Evolutionary conservation across 2,329 filamentous ascomycete genomes (phyloP).

Genomic region (Drechmeria coniospora): DNA sequence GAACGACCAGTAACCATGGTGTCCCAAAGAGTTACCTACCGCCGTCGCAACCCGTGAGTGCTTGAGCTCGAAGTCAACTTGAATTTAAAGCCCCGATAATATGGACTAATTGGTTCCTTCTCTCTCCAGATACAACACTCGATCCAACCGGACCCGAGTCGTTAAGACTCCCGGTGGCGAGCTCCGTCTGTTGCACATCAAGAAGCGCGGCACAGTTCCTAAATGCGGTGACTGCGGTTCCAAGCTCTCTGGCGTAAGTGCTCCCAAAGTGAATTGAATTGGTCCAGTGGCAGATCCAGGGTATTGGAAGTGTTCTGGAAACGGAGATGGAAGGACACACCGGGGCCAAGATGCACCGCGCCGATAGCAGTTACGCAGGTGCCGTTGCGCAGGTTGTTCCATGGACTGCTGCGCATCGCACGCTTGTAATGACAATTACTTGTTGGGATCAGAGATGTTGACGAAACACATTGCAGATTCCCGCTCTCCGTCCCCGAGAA

Average conservation of each 20-base stretch:
- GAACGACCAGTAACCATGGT: conserved; percentile 39
- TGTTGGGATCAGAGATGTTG: conserved; percentile 3
- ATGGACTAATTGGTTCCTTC: conserved; percentile 10
- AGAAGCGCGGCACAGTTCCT: conserved; percentile 96
- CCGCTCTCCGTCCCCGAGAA: conserved; percentile 94
- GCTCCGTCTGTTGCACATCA: conserved; percentile 94
- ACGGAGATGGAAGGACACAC: not conserved
- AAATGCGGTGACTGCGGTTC: conserved; percentile 99
- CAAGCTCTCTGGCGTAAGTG: conserved; percentile 95
- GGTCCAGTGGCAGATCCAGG: conserved; percentile 3
- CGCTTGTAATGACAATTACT: too few relatives aligned
- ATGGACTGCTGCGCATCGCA: not conserved
- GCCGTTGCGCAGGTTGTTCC: not conserved
- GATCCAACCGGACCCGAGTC: conserved; percentile 90
- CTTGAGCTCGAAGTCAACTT: not conserved
- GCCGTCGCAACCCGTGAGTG: conserved; percentile 68
- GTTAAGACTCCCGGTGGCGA: conserved; percentile 94
- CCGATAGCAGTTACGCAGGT: not conserved
- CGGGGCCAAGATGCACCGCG: not conserved
- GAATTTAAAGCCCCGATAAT: conserved; percentile 4
- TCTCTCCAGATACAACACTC: conserved; percentile 76
- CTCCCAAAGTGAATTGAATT: too few relatives aligned
- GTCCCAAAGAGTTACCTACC: conserved; percentile 48
- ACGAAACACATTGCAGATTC: conserved; percentile 43
- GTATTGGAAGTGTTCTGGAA: not conserved